Base-by-base conservation (phyloP, 768 basidiomycete species). In the Chalciporus piperatus region DNA sequence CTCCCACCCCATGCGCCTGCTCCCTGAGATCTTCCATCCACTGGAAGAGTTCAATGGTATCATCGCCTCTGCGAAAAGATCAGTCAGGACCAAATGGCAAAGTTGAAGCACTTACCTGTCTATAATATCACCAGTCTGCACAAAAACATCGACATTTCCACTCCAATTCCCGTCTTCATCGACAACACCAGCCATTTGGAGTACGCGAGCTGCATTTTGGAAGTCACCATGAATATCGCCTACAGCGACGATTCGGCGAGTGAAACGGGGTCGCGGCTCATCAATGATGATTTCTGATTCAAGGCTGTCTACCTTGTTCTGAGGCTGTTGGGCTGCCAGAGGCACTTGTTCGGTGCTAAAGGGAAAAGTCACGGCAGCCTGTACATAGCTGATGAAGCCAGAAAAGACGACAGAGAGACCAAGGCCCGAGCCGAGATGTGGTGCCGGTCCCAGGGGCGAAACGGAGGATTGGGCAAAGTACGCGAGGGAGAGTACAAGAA, bases 91-190 rank as follows among this genome's bases (percentile, higher is more conserved):
- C 28, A 25, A 47, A 16, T 41, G n/a, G 44, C 17, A 27, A 7
- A 46, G 45, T 20, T 6, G 53, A 32, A 53, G 8, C 16, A 63
- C 76, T 40, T 54, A 88, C 92, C 94, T 74, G 70, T 97, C 94
- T 48, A 98, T 89, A 28, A 97, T 94, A 69, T 98, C 94, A 3
- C 94, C 95, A 0, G 94, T 97, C 74, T 98, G 96, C 16, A 97
- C 93, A 51, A 98, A 85, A 41, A 87, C 83, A 63, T 93, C 89
- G 1, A 87, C 80, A 25, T 87, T 74, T 5, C 89, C 92, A 3
- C 83, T 81, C 96, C 96, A 98, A 49, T 84, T 74, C 2, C 84
- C 84, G 6, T 78, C 62, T 11, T 80, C 77, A 59, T 93, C 84
- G 3, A 87, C 82, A 5, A 98, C 85, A 1, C 77, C 76, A 1